Evolutionary conservation across 495 filamentous ascomycete species (phyloP).

Genomic region (Glonium stellatum): DNA sequence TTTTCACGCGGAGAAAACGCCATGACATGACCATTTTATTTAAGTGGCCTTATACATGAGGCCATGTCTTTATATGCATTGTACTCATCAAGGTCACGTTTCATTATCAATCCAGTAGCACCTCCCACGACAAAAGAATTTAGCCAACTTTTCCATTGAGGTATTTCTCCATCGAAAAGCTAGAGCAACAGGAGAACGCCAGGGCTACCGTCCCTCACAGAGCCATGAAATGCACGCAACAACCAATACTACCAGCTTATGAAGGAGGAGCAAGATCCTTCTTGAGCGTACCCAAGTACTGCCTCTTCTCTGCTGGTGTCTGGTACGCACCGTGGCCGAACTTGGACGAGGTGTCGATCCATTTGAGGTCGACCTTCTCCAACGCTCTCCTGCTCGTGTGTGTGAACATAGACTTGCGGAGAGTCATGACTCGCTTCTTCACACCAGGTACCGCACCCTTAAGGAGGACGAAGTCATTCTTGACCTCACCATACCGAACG

Average conservation of each 20-base stretch:
- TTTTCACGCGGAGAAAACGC: neutral
- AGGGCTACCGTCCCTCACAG: neutral
- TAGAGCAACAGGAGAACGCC: neutral
- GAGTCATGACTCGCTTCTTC: conserved; percentile 99
- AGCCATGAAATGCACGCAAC: conserved; percentile 9
- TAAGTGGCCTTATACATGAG: too few species aligned
- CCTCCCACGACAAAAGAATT: neutral
- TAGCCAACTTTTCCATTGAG: conserved; percentile 2
- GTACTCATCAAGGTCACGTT: neutral
- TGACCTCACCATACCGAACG: conserved; percentile 97
- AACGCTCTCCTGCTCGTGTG: conserved; percentile 91
- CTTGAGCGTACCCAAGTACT: conserved; percentile 95
- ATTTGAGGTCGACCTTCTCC: conserved; percentile 99
- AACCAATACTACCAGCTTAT: conserved; percentile 42
- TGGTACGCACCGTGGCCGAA: conserved; percentile 99
- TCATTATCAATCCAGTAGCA: too few species aligned
- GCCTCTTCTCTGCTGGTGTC: conserved; percentile 92
- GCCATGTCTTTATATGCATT: too few species aligned
- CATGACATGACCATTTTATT: neutral
- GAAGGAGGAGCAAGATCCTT: conserved; percentile 78
- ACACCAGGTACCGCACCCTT: conserved; percentile 97
- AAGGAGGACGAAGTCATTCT: conserved; percentile 98
- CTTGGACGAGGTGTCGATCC: conserved; percentile 99
- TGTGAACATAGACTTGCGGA: conserved; percentile 97
- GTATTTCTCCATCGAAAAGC: neutral